A percentile compares a stretch with the other conserved stretches of the same genome.
Evolutionary conservation across 2,329 filamentous ascomycete species (phyloP).

Genomic region (Hymenoscyphus albidus): DNA sequence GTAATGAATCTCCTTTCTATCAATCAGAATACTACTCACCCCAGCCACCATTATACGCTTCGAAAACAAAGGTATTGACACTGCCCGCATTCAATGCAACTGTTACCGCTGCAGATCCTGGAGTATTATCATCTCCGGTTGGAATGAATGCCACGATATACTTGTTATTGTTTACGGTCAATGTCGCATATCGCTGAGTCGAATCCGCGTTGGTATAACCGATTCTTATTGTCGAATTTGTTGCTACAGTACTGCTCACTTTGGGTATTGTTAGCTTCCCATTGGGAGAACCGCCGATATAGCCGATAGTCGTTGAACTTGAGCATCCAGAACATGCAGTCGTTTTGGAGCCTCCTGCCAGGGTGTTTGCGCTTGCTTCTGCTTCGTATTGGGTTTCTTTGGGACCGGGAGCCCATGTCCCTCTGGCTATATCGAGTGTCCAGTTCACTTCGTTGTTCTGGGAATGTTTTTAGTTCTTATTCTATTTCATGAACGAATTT

Average conservation of each 20-base stretch:
- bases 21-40: conserved; percentile 28
- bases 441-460: conserved; percentile 51
- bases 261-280: conserved; percentile 47
- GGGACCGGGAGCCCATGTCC: conserved; percentile 43
- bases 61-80: conserved; percentile 47
- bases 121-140: conserved; percentile 41
- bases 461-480: background rate
- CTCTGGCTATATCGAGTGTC: conserved; percentile 44
- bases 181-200: conserved; percentile 48
- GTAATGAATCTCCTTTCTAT: background rate
- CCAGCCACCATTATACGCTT: conserved; percentile 39
- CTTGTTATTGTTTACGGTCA: conserved; percentile 51
- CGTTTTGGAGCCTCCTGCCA: conserved; percentile 43
- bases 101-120: conserved; percentile 46
- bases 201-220: conserved; percentile 55
- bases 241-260: conserved; percentile 43
- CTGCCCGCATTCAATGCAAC: conserved; percentile 44
- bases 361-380: conserved; percentile 41
- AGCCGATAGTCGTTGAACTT: conserved; percentile 47
- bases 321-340: conserved; percentile 52
- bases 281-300: conserved; percentile 47
- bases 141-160: conserved; percentile 54
- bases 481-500: background rate
- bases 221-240: conserved; percentile 50
- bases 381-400: conserved; percentile 49